Percentiles rank a stretch among this genome's conserved stretches.
These are phyloP conservation scores for Boletus eberwhitei DNA, from an alignment of 768 basidiomycete genomes.

Conservation along the genomic window DNA sequence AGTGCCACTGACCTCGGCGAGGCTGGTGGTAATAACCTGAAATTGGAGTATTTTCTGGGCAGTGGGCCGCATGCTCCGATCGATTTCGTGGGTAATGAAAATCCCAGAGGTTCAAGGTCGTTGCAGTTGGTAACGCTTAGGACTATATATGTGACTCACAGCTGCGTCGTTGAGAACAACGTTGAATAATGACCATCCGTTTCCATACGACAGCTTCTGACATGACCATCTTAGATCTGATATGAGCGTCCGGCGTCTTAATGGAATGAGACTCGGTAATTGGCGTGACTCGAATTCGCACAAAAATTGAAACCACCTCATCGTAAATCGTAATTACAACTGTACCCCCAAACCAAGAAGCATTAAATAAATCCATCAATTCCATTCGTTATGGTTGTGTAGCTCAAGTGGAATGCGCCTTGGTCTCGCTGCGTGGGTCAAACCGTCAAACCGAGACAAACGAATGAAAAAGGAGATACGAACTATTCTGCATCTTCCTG, in stretches of 20 bases:
- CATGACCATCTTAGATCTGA: too few relatives aligned
- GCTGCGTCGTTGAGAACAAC: neutral
- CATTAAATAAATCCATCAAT: neutral
- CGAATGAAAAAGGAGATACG: conserved; percentile 1
- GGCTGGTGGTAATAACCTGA: too few relatives aligned
- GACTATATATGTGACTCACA: neutral
- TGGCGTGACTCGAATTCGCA: neutral
- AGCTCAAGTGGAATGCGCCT: neutral
- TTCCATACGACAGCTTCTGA: neutral
- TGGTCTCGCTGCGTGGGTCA: conserved; percentile 12
- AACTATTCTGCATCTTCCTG: conserved; percentile 52
- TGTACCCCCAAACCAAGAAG: neutral
- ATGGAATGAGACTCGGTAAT: neutral
- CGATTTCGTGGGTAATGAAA: too few relatives aligned
- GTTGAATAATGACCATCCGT: neutral
- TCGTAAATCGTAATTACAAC: neutral
- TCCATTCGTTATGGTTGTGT: neutral
- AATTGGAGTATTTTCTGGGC: too few relatives aligned
- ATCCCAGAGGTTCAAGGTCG: too few relatives aligned
- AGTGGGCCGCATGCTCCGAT: too few relatives aligned
- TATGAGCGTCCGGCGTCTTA: neutral
- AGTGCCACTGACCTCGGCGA: neutral
- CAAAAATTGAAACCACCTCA: neutral
- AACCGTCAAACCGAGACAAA: neutral
- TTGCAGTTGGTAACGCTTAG: too few relatives aligned